phyloP scores from a whole-genome alignment of 768 basidiomycete genomes.

The Lentinus tigrinus region DNA sequence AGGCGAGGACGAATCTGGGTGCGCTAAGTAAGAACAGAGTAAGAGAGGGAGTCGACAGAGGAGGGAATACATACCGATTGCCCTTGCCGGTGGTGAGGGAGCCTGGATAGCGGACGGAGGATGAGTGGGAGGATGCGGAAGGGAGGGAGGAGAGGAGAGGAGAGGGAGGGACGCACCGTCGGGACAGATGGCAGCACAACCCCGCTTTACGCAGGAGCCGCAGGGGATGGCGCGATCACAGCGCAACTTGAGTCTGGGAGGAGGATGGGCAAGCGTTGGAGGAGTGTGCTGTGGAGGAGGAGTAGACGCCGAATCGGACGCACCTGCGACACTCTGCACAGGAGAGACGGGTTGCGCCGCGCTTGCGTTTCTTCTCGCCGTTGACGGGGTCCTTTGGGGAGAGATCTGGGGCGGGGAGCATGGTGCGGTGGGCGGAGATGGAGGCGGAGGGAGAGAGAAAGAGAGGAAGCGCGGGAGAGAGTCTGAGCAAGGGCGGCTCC shows the following conservation, averaged over 20 bases:
- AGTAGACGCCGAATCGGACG: conserved; percentile 11
- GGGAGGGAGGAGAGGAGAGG: not conserved
- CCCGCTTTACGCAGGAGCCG: conserved; percentile 77
- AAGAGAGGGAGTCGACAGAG: not conserved
- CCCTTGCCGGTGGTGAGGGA: conserved; percentile 81
- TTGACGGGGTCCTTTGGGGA: conserved; percentile 11
- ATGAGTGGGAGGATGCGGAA: conserved; percentile 2
- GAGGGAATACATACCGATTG: conserved; percentile 54
- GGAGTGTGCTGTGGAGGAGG: not conserved
- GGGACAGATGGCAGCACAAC: conserved; percentile 80
- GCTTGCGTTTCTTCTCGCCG: conserved; percentile 45
- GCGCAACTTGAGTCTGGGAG: conserved; percentile 57
- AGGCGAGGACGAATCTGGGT: conserved; percentile 72
- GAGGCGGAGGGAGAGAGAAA: conserved; percentile 2
- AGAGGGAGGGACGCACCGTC: conserved; percentile 47
- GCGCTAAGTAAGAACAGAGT: conserved; percentile 11
- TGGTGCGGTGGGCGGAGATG: conserved; percentile 12
- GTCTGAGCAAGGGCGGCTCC: too few species aligned
- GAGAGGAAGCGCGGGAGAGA: conserved; percentile 10
- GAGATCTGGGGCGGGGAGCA: conserved; percentile 12
- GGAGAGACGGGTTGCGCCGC: conserved; percentile 71
- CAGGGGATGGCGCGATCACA: conserved; percentile 80
- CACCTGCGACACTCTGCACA: conserved; percentile 82
- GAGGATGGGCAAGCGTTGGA: conserved; percentile 8
- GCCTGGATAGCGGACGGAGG: conserved; percentile 38